Base-by-base conservation (phyloP, 2,329 filamentous ascomycete species). In the Macroventuria anomochaeta region DNA sequence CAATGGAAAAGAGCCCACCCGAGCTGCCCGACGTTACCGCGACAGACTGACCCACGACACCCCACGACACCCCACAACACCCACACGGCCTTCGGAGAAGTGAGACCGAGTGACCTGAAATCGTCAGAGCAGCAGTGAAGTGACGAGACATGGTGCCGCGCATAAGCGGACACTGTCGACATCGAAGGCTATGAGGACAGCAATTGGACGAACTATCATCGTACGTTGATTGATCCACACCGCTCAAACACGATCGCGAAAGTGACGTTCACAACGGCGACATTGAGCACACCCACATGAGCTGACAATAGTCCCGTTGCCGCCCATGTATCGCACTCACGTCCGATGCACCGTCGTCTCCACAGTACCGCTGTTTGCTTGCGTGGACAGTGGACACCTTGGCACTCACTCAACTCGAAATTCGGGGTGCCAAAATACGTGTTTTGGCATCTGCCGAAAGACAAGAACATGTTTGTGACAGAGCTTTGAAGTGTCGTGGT, bases 331-430 rank as follows among this genome's bases (percentile, higher is more conserved):
- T 43, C 21, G 34, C 34, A n/a, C 18, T 20, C n/a, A 17, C 18
- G 33, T 44, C 51, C 40, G 34, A 44, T 12, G 23, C 29, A 49
- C 39, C 46, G 29, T 40, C 33, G 39, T 33, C 39, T 17, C 51
- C 44, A 48, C 39, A 32, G 43, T 43, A 42, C 51, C 38, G 11
- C 38, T 48, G 15, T 53, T 48, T 48, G 39, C 51, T 39, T 53
- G 43, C 43, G 43, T 39, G 26, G 20, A 53, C 29, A 10, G 23
- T 32, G 31, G 25, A 28, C 23, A 43, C 18, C 25, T 38, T 8
- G 17, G 33, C 37, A 32, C n/a, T 25, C 21, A 7, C 18, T 31
- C 32, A 18, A 31, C 3, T 17, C 26, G 23, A 43, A 37, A 31
- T 20, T 42, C 6, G 12, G 26, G n/a, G 38, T 4, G 23, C 25